Base-by-base conservation (phyloP, 2,329 filamentous ascomycete genomes). In the Stagonosporopsis cucurbitacearum region DNA sequence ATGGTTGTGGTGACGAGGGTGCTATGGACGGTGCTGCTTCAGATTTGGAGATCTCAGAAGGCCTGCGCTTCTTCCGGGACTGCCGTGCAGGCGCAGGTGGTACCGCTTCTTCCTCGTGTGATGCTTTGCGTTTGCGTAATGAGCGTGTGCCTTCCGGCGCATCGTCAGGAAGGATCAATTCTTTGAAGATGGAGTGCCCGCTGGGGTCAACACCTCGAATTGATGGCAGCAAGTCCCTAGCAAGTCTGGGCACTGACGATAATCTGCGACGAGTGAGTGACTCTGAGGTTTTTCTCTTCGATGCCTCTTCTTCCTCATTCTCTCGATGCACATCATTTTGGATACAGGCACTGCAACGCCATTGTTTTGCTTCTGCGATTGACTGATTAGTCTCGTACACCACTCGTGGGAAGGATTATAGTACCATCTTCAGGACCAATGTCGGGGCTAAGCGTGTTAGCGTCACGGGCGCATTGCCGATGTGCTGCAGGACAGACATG, bases 51-150 rank as follows among this genome's bases (percentile, higher is more conserved):
- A 64, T 49, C 47, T 73, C 74, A 25, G 69, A 75, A 15, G 75
- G 71, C 53, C 75, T 74, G 39, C 75, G 73, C 52, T 78, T 78
- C 65, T 80, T 81, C 45, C 78, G 71, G 20, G 69, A 74, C 50
- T 71, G 68, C 49, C 76, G 69, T 37, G 67, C 64, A 15, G 78
- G 75, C 33, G 47, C 45, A 15, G 79, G 79, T 63, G 89, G 40
- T 17, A 79, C 78, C 63, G 89, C 82, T 60, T 91, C 80, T 54
- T 86, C 84, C 12, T 84, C 80, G 3, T 90, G 89, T 1, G 91
- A 92, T 17, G 91, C 88, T 75, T 94, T 96, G 50, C 93, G 86
- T 77, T 96, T 96, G 57, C 93, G 85, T 57, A 96, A 79, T 28
- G 90, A 85, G 49, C 92, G 88, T 8, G 91, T 88, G 41, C 88